These are phyloP conservation scores for Syncephalastrum monosporum DNA, from an alignment of 371 early-diverging fungal genomes.

Conservation along the genomic window DNA sequence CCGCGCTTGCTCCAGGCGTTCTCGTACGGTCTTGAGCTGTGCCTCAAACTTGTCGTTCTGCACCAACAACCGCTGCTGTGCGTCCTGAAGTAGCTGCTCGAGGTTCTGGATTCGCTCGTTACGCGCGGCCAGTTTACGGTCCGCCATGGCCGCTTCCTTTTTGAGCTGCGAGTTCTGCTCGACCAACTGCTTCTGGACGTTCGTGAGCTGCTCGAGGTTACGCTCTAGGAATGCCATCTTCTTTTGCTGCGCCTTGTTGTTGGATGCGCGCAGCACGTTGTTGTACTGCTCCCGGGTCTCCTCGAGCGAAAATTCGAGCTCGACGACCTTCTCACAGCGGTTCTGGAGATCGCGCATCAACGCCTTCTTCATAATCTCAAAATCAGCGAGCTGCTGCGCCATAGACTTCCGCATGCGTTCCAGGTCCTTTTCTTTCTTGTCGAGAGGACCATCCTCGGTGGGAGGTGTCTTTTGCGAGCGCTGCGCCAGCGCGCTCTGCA, in stretches of 20 bases:
- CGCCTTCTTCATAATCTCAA: conserved; percentile 94
- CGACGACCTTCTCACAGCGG: conserved; percentile 92
- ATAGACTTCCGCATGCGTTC: conserved; percentile 86
- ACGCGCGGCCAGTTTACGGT: conserved; percentile 85
- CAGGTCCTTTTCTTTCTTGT: conserved; percentile 77
- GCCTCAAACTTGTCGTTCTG: conserved; percentile 88
- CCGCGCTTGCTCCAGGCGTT: conserved; percentile 76
- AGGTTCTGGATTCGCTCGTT: conserved; percentile 91
- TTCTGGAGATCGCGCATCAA: conserved; percentile 94
- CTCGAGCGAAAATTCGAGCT: conserved; percentile 91
- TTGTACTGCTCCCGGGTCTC: conserved; percentile 90
- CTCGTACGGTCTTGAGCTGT: conserved; percentile 75
- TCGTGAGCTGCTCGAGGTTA: conserved; percentile 92
- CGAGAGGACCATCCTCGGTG: conserved; percentile 20
- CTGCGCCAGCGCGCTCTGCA: conserved; percentile 36
- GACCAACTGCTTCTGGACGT: conserved; percentile 91
- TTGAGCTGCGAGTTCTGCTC: conserved; percentile 92
- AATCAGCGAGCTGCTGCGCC: conserved; percentile 88
- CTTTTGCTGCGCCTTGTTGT: conserved; percentile 83
- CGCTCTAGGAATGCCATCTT: conserved; percentile 95
- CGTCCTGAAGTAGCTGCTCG: conserved; percentile 80
- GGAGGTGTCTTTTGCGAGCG: neutral
- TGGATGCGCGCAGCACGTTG: conserved; percentile 74
- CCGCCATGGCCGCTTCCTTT: conserved; percentile 85
- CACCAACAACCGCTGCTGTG: conserved; percentile 65